Evolutionary conservation across 345 rosid genomes (phyloP), one percentile per base, ranked within the genome.

Genomic region (Populus simonii): DNA sequence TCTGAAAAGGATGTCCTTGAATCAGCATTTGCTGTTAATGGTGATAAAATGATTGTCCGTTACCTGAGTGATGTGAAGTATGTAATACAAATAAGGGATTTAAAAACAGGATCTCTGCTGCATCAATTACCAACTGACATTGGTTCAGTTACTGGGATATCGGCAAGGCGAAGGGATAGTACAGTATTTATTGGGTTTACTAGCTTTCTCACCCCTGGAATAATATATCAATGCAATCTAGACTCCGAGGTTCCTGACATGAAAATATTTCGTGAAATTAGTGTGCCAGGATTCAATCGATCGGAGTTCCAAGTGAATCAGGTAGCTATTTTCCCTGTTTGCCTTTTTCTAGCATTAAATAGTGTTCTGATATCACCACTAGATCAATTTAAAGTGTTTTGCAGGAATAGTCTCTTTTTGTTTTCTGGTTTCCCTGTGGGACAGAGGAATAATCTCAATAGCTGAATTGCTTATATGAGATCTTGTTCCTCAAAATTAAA

Each of bases 31-130:
- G 90, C 91, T 43, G 93, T 90, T 61, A 92, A 91, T 83, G 87
- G 79, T 33, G 85, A 87, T 78, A 90, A 93, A 84, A 76, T 96
- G 85, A 87, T 92, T 72, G 83, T 89, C 33, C 85, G 93, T 73
- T 96, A 96, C 88, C 80, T 96, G 87, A 92, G 98, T 57, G 97
- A 93, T 80, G 98, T 93, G 73, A 92, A 93, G 85, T 82, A 89
- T 78, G 87, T 88, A 29, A 39, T 96, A 70, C 95, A 96, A 86
- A 85, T 93, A 61, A 90, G 98, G 82, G 95, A 96, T 79, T 85
- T 93, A 79, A 78, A 85, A 51, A 89, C 92, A 5, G 97, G 99
- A 47, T 87, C 92, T 31, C 36, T 91, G 79, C 85, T 92, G 82
- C 94, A 93, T 71, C 87, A 79, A 31, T 84, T 96, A 72, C 96